Conservation (phyloP, 1,284 basidiomycete genomes). For the Sanghuangporus baumii region DNA sequence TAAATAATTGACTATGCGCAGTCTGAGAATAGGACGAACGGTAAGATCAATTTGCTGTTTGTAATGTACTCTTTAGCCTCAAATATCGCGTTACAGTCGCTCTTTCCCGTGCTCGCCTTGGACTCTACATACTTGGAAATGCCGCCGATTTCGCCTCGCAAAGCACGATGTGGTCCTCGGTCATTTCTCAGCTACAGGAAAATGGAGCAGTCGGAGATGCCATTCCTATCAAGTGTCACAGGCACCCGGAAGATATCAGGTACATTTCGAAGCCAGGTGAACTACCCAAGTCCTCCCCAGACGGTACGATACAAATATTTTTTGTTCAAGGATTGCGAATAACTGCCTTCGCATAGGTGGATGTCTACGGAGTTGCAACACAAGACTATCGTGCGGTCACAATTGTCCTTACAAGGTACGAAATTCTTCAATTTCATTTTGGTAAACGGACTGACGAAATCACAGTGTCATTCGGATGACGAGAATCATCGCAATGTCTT, state of each 20-base stretch:
- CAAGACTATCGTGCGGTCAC: slow-evolving; percentile 64
- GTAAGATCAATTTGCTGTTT: slow-evolving; percentile 23
- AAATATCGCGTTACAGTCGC: slow-evolving; percentile 43
- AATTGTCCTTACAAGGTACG: slow-evolving; percentile 56
- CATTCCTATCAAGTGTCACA: slow-evolving; percentile 54
- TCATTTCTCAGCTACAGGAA: slow-evolving; percentile 51
- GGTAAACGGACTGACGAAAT: background rate
- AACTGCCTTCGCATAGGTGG: slow-evolving; percentile 39
- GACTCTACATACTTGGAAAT: slow-evolving; percentile 69
- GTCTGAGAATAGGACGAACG: slow-evolving; percentile 55
- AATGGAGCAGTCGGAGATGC: slow-evolving; percentile 42
- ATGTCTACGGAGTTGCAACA: slow-evolving; percentile 52
- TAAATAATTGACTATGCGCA: slow-evolving; percentile 22
- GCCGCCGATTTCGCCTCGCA: slow-evolving; percentile 40
- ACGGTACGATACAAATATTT: slow-evolving; percentile 33
- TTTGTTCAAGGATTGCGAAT: background rate
- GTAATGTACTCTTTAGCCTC: slow-evolving; percentile 2
- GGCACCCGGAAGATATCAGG: slow-evolving; percentile 42
- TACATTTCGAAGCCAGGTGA: slow-evolving; percentile 46
- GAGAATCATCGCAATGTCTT: slow-evolving; percentile 43
- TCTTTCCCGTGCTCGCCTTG: slow-evolving; percentile 67
- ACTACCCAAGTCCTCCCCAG: slow-evolving; percentile 49
- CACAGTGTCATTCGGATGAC: slow-evolving; percentile 65
- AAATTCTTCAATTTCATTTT: too few species aligned
- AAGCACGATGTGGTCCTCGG: slow-evolving; percentile 54